Base-by-base conservation (phyloP, 148 eudicot species). In the Rhododendron kiyosumense region DNA sequence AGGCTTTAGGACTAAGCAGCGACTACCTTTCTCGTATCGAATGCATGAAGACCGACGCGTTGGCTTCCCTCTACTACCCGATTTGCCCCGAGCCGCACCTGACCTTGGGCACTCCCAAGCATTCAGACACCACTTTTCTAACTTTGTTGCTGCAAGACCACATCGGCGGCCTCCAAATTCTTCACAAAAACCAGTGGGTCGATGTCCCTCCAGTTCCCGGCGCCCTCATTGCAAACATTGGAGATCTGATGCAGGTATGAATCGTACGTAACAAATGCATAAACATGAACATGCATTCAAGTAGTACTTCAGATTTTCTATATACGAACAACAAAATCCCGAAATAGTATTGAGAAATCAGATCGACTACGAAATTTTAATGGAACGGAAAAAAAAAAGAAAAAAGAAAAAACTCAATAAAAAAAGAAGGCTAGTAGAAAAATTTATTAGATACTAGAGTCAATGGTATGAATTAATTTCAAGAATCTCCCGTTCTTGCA, bases 61-160 rank as follows among this genome's bases (percentile, higher is more conserved):
- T 96, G 46, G 92, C 92, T 2, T 92, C 90, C 36, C 95, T 89
- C 3, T 96, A 93, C 32, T 96, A 96, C 87, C 99, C 98, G 9
- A 46, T 89, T 54, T 96, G 98, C 81, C 98, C 99, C 0, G 92
- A 96, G 83, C 99, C 99, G 3, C 87, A 94, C 26, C 67, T 89
- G 81, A 89, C 96, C 1, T 26, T 96, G n/a, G 98, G 98, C 65
- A 87, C 94, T 57, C 67, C 88, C 1, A 87, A 82, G 22, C 98
- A 94, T 79, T 85, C 98, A 0, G 98, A 96, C 85, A 92, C 96
- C 7, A 89, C 94, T 75, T 89, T 88, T 79, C 78, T 96, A 12
- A 93, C 98, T 0, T 38, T 96, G 69, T 88, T 96, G 5, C 63
- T 90, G 52, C 98, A 96, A 88, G 93, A 92, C 81, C 46, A 61